These are phyloP conservation scores for Podospora conica DNA, from an alignment of 495 filamentous ascomycete species.

Conservation along the genomic window DNA sequence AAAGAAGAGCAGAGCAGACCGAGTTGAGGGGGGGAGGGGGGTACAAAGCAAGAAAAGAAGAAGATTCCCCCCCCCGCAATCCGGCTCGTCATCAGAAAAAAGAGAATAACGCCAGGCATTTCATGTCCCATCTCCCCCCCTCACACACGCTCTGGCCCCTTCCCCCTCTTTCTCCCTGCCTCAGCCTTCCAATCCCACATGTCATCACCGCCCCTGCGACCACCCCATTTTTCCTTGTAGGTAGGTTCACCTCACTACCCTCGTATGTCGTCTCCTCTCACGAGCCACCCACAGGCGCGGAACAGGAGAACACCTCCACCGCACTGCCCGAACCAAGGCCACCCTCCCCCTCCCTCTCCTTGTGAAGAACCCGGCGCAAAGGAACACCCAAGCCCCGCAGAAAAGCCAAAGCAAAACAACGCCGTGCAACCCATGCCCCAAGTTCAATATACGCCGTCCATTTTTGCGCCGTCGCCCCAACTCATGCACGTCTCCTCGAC, in stretches of 20 bases:
- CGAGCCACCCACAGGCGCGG: background rate
- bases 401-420: conserved; percentile 9
- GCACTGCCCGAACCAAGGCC: background rate
- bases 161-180: background rate
- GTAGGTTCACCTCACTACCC: no score
- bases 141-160: background rate
- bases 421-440: conserved; percentile 16
- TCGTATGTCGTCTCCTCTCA: background rate
- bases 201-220: background rate
- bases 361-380: background rate
- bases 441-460: background rate
- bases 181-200: background rate
- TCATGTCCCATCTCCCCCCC: background rate
- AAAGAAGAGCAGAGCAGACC: background rate
- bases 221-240: background rate
- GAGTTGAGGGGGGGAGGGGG: no score
- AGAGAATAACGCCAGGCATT: background rate
- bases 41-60: background rate
- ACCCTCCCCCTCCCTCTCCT: background rate
- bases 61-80: background rate
- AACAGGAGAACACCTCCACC: background rate
- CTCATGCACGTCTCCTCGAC: background rate
- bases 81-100: background rate
- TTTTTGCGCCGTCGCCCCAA: background rate
- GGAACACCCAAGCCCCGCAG: background rate